These are phyloP conservation scores for Calonectria pauciramosa DNA, from an alignment of 2,329 filamentous ascomycete genomes.

Conservation along the genomic window DNA sequence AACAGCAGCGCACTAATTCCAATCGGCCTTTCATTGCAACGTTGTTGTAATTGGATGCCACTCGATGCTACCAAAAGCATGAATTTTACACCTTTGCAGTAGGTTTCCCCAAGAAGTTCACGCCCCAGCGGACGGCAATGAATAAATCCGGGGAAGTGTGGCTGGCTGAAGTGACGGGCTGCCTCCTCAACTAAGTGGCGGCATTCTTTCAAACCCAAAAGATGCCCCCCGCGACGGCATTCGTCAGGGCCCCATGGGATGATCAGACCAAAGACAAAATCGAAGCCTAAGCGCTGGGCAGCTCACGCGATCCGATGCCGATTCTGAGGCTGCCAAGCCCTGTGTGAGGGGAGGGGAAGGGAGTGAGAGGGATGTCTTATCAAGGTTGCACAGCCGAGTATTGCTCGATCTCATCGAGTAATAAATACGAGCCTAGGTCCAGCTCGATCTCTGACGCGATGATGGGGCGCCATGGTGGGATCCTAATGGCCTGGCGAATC, in stretches of 20 bases:
- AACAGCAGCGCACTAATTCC: not conserved
- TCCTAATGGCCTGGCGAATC: not conserved
- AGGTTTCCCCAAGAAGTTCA: not conserved
- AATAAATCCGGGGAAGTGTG: not conserved
- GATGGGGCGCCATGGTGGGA: slow-evolving; percentile 36
- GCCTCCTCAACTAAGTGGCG: not conserved
- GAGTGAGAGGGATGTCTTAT: slow-evolving; percentile 25
- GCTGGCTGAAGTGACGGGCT: not conserved
- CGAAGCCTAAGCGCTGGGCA: not conserved
- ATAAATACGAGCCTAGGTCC: slow-evolving; percentile 18
- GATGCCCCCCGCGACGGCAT: not conserved
- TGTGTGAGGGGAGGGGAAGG: not conserved
- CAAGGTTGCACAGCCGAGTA: slow-evolving; percentile 12
- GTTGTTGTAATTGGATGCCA: slow-evolving; percentile 1
- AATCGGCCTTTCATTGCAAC: not conserved
- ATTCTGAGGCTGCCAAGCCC: not conserved
- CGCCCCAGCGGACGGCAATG: not conserved
- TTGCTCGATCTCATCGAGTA: slow-evolving; percentile 42
- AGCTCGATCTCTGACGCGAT: slow-evolving; percentile 35
- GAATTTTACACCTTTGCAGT: not conserved
- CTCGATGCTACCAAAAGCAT: not conserved
- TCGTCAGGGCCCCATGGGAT: slow-evolving; percentile 12
- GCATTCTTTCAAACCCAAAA: not conserved
- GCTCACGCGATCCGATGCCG: not conserved
- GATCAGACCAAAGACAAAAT: not conserved